A percentile compares a stretch with the other conserved stretches of the same genome.
These are phyloP conservation scores for Dendrobium nobile DNA, from an alignment of 106 monocot genomes.

Conservation along the genomic window DNA sequence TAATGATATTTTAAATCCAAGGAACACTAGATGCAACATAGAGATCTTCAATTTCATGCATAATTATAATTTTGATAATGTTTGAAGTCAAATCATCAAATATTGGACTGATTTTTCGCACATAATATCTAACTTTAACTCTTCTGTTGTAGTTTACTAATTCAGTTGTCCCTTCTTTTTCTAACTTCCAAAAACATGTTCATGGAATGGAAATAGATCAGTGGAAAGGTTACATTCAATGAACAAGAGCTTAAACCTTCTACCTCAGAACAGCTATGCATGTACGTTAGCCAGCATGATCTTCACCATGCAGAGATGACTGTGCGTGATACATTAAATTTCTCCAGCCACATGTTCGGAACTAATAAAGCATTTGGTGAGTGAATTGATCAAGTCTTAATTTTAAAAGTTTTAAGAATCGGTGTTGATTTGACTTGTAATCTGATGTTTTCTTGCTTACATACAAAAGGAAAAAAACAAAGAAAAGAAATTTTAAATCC, in stretches of 20 bases:
- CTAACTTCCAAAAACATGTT: not conserved
- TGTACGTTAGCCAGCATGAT: conserved; percentile 66
- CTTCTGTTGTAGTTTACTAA: not conserved
- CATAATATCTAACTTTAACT: not conserved
- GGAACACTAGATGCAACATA: not conserved
- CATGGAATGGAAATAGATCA: conserved; percentile 24
- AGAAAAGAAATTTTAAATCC: not conserved
- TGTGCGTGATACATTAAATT: conserved; percentile 57
- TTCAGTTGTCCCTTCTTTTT: not conserved
- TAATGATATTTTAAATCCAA: not conserved
- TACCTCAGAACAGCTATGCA: conserved; percentile 22
- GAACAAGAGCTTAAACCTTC: conserved; percentile 24
- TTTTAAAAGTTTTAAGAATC: not conserved
- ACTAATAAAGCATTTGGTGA: conserved; percentile 21
- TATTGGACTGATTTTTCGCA: not conserved
- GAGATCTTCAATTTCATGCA: not conserved
- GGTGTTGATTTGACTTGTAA: not conserved
- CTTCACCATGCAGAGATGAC: conserved; percentile 84
- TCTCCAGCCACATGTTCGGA: conserved; percentile 31
- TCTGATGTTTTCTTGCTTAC: not conserved
- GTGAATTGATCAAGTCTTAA: not conserved
- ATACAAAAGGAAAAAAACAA: not conserved
- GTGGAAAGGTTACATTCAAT: conserved; percentile 58
- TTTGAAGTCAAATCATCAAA: not conserved
- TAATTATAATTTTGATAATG: not conserved